These are phyloP conservation scores for Nitzschia inconspicua DNA, from an alignment of 108 stramenopile genomes.

Conservation along the genomic window DNA sequence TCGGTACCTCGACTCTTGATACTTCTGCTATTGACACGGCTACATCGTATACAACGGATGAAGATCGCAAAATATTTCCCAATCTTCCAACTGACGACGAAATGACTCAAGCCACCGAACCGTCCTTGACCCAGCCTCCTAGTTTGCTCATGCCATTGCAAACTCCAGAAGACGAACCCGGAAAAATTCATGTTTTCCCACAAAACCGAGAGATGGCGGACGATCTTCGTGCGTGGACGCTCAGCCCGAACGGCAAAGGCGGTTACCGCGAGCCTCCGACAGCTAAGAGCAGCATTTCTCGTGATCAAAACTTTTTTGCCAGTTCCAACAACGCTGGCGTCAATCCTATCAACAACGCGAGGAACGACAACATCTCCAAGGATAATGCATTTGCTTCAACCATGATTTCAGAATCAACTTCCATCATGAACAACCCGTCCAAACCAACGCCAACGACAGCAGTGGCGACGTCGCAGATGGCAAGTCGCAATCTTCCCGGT, in stretches of 20 bases:
- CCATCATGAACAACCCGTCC: background rate
- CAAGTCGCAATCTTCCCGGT: constrained; percentile 7
- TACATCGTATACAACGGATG: constrained; percentile 36
- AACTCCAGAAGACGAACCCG: constrained; percentile 9
- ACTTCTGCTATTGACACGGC: constrained; percentile 10
- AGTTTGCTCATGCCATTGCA: constrained; percentile 4
- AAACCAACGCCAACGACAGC: background rate
- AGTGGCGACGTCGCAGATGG: background rate
- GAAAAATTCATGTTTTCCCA: constrained; percentile 16
- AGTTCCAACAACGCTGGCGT: too few species aligned
- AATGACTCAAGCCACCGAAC: constrained; percentile 27
- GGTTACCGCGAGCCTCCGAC: too few species aligned
- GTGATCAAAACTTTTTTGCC: too few species aligned
- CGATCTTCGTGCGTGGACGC: constrained; percentile 55
- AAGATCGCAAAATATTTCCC: constrained; percentile 50
- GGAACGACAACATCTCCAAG: too few species aligned
- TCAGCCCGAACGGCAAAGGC: constrained; percentile 35
- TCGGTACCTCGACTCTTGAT: constrained; percentile 10
- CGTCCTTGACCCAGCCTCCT: constrained; percentile 21
- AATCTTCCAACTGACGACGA: constrained; percentile 57
- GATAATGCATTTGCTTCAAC: too few species aligned
- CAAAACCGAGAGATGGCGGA: constrained; percentile 36
- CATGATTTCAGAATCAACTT: too few species aligned
- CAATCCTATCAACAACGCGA: too few species aligned
- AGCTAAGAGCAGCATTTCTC: too few species aligned